Conservation (phyloP, 2,329 filamentous ascomycete genomes). For the Didymella segeticola region DNA sequence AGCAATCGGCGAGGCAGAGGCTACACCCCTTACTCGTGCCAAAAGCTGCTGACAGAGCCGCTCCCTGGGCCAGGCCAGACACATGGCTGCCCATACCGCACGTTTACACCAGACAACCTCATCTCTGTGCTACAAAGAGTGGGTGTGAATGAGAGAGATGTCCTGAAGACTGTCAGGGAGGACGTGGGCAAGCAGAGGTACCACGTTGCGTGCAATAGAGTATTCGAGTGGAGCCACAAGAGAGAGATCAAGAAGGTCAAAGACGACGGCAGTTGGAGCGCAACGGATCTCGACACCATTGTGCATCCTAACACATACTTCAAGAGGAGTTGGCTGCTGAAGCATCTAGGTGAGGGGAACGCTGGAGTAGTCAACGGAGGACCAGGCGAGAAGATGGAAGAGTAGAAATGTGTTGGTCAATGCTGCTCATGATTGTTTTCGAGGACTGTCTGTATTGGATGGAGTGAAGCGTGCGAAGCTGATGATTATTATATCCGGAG, state of each 20-base stretch:
- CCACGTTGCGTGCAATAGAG: slow-evolving; percentile 94
- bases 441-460: too few species aligned
- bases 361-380: slow-evolving; percentile 35
- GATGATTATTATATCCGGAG: too few species aligned
- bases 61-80: slow-evolving; percentile 85
- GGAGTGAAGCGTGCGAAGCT: too few species aligned
- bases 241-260: slow-evolving; percentile 59
- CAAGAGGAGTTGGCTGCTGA: slow-evolving; percentile 89
- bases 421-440: not conserved
- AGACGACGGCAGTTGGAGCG: slow-evolving; percentile 55
- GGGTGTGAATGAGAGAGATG: slow-evolving; percentile 78
- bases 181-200: slow-evolving; percentile 89
- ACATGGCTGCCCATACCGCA: slow-evolving; percentile 95
- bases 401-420: slow-evolving; percentile 23
- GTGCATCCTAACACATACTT: slow-evolving; percentile 98
- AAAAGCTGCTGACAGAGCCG: slow-evolving; percentile 91
- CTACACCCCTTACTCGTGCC: slow-evolving; percentile 91
- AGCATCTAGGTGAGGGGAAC: slow-evolving; percentile 68
- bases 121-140: slow-evolving; percentile 75
- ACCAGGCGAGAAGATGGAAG: slow-evolving; percentile 43
- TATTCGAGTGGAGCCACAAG: slow-evolving; percentile 89
- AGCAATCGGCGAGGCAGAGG: slow-evolving; percentile 83
- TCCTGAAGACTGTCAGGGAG: slow-evolving; percentile 82
- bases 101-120: slow-evolving; percentile 89
- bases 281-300: slow-evolving; percentile 88